Percentiles rank a stretch among this genome's conserved stretches.
Evolutionary conservation across 805 yeast species (phyloP).

Genomic region (Metschnikowia vanudenii): DNA sequence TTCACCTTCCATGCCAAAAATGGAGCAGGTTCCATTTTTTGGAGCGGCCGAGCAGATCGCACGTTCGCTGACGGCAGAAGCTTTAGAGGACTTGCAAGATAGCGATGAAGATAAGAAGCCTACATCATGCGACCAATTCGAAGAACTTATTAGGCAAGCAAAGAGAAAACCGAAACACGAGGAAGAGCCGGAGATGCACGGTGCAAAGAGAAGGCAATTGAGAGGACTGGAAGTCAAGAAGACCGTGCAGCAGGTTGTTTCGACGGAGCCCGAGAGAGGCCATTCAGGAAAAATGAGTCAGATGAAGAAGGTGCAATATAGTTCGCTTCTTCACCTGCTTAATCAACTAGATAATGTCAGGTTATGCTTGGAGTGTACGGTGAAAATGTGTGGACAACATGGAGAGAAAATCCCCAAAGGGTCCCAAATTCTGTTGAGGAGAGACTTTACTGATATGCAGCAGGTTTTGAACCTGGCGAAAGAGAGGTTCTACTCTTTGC

Average conservation of each 20-base stretch:
- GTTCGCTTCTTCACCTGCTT: slow-evolving; percentile 25
- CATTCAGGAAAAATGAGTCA: slow-evolving; percentile 14
- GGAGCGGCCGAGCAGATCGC: slow-evolving; percentile 9
- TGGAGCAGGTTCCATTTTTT: background rate
- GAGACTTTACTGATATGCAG: slow-evolving; percentile 23
- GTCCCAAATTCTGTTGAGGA: slow-evolving; percentile 23
- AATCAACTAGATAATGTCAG: slow-evolving; percentile 25
- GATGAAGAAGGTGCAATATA: slow-evolving; percentile 24
- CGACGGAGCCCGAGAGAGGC: background rate
- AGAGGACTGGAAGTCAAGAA: slow-evolving; percentile 8
- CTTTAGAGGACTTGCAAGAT: slow-evolving; percentile 9
- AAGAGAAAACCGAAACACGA: slow-evolving; percentile 15
- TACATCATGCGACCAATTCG: slow-evolving; percentile 16
- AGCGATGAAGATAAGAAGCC: slow-evolving; percentile 4
- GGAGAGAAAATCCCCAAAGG: slow-evolving; percentile 23
- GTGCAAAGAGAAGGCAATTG: slow-evolving; percentile 10
- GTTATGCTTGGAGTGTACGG: slow-evolving; percentile 34
- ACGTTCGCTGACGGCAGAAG: slow-evolving; percentile 11
- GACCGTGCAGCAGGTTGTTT: slow-evolving; percentile 1
- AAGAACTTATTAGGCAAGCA: slow-evolving; percentile 16
- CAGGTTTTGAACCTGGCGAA: slow-evolving; percentile 22
- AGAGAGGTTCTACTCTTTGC: slow-evolving; percentile 11
- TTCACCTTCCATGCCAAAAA: slow-evolving; percentile 26
- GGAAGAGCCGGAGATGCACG: background rate
- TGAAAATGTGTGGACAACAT: slow-evolving; percentile 21